Conservation (phyloP, 1,139 yeast species). For the Taphrina communis region DNA sequence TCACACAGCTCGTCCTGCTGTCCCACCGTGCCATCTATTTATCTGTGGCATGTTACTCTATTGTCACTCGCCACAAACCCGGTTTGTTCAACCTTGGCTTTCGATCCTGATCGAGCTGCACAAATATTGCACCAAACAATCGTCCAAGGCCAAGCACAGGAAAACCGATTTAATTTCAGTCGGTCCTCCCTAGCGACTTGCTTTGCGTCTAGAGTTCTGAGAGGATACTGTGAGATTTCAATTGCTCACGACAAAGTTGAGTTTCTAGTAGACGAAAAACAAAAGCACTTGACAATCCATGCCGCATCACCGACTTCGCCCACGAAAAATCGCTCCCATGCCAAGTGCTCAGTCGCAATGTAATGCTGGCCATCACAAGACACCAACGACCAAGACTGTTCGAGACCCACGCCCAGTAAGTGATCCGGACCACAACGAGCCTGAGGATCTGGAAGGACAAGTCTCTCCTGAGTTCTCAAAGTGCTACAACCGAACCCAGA, state of each 20-base stretch:
- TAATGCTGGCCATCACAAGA: neutral
- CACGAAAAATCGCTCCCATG: slow-evolving; percentile 21
- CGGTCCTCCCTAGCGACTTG: neutral
- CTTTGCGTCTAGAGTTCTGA: neutral
- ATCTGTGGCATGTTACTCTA: slow-evolving; percentile 23
- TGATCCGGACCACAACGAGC: neutral
- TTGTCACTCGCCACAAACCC: slow-evolving; percentile 6
- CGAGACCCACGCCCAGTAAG: neutral
- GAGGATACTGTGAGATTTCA: no score
- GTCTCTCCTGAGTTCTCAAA: slow-evolving; percentile 17
- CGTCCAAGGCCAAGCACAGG: slow-evolving; percentile 3
- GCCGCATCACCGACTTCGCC: slow-evolving; percentile 29
- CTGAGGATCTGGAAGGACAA: neutral
- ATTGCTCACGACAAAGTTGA: no score
- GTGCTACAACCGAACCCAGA: neutral
- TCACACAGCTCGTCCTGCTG: slow-evolving; percentile 11
- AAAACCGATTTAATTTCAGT: neutral
- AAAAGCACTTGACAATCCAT: neutral
- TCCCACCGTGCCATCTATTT: slow-evolving; percentile 21
- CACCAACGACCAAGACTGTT: neutral
- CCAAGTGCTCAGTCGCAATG: neutral
- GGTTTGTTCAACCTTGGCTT: slow-evolving; percentile 1
- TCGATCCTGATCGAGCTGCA: slow-evolving; percentile 4
- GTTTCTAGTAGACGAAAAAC: neutral
- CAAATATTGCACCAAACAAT: slow-evolving; percentile 18